phyloP scores from a whole-genome alignment of 2,329 filamentous ascomycete genomes.

The Fusarium pilosicola region DNA sequence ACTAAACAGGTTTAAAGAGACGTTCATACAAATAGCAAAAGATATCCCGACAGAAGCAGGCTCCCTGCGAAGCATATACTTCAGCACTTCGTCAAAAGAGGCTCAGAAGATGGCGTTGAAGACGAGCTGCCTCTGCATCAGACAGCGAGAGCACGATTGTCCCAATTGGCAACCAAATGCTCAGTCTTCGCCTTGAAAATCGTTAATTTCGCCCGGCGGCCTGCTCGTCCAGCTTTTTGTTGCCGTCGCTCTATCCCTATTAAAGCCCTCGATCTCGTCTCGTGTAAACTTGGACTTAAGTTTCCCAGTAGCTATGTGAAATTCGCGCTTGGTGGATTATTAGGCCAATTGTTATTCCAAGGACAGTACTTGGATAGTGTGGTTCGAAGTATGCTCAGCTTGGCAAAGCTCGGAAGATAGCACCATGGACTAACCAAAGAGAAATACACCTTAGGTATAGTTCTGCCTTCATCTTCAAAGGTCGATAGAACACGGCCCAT shows the following conservation, averaged over 20 bases:
- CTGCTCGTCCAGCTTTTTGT: background rate
- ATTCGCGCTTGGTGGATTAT: background rate
- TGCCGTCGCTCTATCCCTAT: background rate
- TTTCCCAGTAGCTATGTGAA: background rate
- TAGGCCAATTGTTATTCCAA: background rate
- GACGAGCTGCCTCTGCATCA: background rate
- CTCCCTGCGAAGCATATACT: accelerated
- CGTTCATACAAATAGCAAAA: no score
- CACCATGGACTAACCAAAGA: background rate
- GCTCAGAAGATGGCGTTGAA: accelerated
- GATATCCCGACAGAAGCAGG: background rate
- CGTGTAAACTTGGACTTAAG: background rate
- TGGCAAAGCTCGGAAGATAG: background rate
- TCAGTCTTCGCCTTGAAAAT: background rate
- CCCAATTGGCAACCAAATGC: accelerated
- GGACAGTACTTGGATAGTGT: background rate
- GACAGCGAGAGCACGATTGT: background rate
- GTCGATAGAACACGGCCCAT: conserved; percentile 47
- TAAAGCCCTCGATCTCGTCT: background rate
- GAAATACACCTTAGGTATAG: background rate
- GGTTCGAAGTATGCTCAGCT: background rate
- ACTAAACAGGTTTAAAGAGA: no score
- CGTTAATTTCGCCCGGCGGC: background rate
- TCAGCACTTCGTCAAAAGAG: background rate
- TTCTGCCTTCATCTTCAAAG: background rate